Conservation (phyloP, 345 rosid genomes). For the Eucalyptus urophylla region DNA sequence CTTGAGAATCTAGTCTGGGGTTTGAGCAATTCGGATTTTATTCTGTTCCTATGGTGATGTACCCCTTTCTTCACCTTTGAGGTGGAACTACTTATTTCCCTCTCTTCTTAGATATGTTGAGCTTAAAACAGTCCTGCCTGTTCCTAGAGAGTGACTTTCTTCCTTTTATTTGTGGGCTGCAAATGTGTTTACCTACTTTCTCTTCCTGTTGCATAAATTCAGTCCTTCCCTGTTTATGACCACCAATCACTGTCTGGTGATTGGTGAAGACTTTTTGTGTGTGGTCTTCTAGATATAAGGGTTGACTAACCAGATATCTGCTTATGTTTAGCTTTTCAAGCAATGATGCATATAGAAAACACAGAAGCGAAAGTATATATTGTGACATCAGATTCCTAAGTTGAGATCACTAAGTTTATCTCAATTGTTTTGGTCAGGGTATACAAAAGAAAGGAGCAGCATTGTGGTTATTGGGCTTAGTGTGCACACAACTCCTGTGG, state of each 20-base stretch:
- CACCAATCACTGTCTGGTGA: not conserved
- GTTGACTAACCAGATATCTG: not conserved
- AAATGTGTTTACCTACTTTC: not conserved
- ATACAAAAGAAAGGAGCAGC: conserved; percentile 38
- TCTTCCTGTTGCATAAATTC: not conserved
- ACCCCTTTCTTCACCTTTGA: not conserved
- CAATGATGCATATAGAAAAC: not conserved
- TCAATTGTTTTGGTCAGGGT: conserved; percentile 6
- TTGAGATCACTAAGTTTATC: not conserved
- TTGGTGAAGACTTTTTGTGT: not conserved
- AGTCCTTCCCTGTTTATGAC: not conserved
- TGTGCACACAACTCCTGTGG: conserved; percentile 33
- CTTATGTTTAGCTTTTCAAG: not conserved
- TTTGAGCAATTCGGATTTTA: not conserved
- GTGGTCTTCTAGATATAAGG: not conserved
- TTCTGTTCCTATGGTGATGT: not conserved
- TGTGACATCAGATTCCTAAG: not conserved
- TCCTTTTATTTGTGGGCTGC: not conserved
- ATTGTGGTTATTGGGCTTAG: conserved; percentile 40
- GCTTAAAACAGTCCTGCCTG: not conserved
- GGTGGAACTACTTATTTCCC: not conserved
- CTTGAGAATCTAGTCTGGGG: not conserved
- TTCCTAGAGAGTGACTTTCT: not conserved
- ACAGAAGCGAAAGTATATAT: not conserved
- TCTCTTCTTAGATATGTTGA: not conserved